Conservation (phyloP, 2,329 filamentous ascomycete genomes). For the Orbilia blumenaviensis region DNA sequence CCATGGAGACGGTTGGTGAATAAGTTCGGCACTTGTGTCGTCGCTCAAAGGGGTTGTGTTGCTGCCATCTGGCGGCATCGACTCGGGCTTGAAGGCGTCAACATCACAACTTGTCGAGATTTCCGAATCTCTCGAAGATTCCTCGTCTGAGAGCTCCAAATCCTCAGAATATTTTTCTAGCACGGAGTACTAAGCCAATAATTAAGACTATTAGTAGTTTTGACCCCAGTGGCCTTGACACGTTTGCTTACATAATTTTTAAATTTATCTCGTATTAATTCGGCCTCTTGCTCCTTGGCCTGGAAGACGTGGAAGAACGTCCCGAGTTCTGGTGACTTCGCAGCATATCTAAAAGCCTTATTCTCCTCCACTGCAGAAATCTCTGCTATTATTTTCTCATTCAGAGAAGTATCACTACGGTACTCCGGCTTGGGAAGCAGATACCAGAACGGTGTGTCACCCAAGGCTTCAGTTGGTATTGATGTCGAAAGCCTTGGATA, state of each 20-base stretch:
- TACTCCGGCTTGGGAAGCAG: constrained; percentile 1
- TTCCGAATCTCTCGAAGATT: background rate
- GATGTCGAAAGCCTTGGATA: background rate
- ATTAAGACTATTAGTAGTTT: background rate
- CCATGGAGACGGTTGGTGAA: constrained; percentile 7
- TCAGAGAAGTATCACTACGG: background rate
- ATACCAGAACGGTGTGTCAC: constrained; percentile 37
- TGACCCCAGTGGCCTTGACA: too few relatives aligned
- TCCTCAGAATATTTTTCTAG: constrained; percentile 5
- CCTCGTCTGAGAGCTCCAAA: background rate
- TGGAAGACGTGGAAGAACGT: constrained; percentile 32
- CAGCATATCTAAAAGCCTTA: background rate
- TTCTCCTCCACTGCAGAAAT: constrained; percentile 1
- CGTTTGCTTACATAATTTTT: constrained; percentile 8
- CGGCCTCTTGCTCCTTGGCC: background rate
- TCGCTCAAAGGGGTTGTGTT: background rate
- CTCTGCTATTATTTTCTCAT: background rate
- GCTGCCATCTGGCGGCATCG: background rate
- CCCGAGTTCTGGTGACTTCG: background rate
- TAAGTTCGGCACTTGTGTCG: background rate
- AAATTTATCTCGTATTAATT: background rate
- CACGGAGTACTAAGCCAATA: constrained; percentile 8
- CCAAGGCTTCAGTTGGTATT: constrained; percentile 1
- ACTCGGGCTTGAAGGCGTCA: background rate
- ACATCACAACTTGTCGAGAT: too few relatives aligned